Evolutionary conservation across 257 asterid species (phyloP).

Genomic region (Nicotiana knightiana): DNA sequence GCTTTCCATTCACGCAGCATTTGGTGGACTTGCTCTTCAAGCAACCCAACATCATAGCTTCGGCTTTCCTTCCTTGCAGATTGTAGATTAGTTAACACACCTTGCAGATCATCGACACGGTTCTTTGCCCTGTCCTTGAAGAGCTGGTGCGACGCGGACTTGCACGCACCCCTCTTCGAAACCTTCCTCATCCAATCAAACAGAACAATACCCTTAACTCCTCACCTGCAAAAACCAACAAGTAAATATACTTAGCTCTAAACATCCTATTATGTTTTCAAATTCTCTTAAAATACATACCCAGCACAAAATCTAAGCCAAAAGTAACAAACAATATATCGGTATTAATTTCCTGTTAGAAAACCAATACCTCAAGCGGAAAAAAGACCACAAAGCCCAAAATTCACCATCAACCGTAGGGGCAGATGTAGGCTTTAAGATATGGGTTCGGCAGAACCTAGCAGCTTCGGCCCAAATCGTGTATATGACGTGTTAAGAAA

Average conservation of each 20-base stretch:
- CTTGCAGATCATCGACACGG: slow-evolving; percentile 95
- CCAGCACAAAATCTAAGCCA: background rate
- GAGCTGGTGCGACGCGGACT: slow-evolving; percentile 81
- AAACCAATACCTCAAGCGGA: background rate
- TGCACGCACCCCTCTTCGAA: slow-evolving; percentile 71
- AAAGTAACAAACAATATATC: background rate
- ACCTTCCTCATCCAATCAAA: slow-evolving; percentile 66
- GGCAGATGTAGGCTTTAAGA: no score
- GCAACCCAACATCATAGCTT: slow-evolving; percentile 58
- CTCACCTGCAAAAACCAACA: slow-evolving; percentile 27
- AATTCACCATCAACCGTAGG: background rate
- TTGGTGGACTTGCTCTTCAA: slow-evolving; percentile 97
- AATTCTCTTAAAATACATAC: background rate
- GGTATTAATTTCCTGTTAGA: background rate
- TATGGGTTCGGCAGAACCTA: no score
- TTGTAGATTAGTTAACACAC: slow-evolving; percentile 77
- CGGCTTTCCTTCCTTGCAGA: slow-evolving; percentile 96
- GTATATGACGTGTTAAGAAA: no score
- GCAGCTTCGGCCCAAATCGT: no score
- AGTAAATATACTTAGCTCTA: background rate
- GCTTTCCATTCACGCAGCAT: slow-evolving; percentile 97
- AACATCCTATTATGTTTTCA: background rate
- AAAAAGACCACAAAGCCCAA: background rate
- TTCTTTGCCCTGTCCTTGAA: slow-evolving; percentile 92
- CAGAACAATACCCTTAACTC: slow-evolving; percentile 19